These are phyloP conservation scores for Torrubiella hemipterigena DNA, from an alignment of 2,329 filamentous ascomycete species.

Conservation along the genomic window DNA sequence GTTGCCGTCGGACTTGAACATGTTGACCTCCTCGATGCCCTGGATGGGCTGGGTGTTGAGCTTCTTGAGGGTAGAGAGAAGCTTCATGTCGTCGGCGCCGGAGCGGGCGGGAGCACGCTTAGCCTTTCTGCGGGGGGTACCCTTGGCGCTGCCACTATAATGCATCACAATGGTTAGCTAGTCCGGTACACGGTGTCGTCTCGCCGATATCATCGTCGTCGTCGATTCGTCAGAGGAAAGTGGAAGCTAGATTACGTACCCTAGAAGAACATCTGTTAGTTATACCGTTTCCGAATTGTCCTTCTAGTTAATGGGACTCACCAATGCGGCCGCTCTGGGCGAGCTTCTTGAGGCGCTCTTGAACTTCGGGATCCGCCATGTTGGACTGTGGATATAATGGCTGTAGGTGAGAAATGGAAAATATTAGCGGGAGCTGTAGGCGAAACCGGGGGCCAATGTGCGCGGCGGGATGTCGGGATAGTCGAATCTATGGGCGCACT, in stretches of 20 bases:
- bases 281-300: no score
- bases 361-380: conserved; percentile 37
- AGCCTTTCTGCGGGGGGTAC: conserved; percentile 92
- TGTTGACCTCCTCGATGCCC: conserved; percentile 99
- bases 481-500: background rate
- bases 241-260: conserved; percentile 19
- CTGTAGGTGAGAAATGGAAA: no score
- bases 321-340: conserved; percentile 48
- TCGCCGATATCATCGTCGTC: conserved; percentile 9
- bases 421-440: no score
- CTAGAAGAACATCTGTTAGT: no score
- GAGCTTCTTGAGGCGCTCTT: conserved; percentile 50
- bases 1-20: conserved; percentile 99
- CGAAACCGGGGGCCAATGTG: no score
- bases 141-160: conserved; percentile 90
- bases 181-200: no score
- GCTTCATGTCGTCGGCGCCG: conserved; percentile 98
- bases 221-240: conserved; percentile 2
- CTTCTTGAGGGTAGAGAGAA: conserved; percentile 95
- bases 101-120: conserved; percentile 94
- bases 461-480: no score
- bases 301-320: conserved; percentile 33
- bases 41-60: conserved; percentile 99
- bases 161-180: no score
- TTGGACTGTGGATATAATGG: conserved; percentile 22